Conservation (phyloP, 495 filamentous ascomycete genomes). For the Talaromyces liani region DNA sequence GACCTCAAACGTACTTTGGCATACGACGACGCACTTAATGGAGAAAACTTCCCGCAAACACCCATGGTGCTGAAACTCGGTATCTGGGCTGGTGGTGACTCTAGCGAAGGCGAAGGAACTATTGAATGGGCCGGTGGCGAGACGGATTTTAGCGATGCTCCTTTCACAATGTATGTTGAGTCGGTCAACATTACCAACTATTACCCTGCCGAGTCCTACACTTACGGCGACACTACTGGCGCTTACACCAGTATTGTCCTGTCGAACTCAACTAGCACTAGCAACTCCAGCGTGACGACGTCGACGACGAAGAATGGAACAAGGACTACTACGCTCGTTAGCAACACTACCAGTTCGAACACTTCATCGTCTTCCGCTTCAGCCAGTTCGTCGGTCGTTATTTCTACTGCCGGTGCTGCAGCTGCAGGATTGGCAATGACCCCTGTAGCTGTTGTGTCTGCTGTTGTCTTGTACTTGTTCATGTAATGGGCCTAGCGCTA, state of each 20-base stretch:
- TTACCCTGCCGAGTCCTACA: slow-evolving; percentile 31
- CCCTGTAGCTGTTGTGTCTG: not conserved
- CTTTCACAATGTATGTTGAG: slow-evolving; percentile 65
- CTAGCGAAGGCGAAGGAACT: slow-evolving; percentile 43
- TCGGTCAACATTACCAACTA: slow-evolving; percentile 30
- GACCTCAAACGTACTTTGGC: slow-evolving; percentile 59
- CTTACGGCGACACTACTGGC: slow-evolving; percentile 28
- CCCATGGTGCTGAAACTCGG: slow-evolving; percentile 75
- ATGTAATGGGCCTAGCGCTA: not conserved
- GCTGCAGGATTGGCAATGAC: not conserved
- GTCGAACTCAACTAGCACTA: not conserved
- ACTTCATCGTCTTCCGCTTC: not conserved
- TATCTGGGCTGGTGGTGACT: slow-evolving; percentile 68
- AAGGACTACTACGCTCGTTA: not conserved
- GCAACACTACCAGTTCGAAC: not conserved
- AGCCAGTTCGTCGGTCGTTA: not conserved
- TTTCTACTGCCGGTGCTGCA: not conserved
- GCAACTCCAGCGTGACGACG: not conserved
- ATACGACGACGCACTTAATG: slow-evolving; percentile 44
- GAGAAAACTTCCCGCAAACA: slow-evolving; percentile 70
- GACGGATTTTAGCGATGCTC: slow-evolving; percentile 57
- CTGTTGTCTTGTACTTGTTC: not conserved
- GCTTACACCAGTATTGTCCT: slow-evolving; percentile 28
- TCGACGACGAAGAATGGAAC: not conserved
- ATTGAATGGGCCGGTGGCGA: slow-evolving; percentile 66